Evolutionary conservation across 2,329 filamentous ascomycete genomes (phyloP).

Genomic region (Colletotrichum destructivum): DNA sequence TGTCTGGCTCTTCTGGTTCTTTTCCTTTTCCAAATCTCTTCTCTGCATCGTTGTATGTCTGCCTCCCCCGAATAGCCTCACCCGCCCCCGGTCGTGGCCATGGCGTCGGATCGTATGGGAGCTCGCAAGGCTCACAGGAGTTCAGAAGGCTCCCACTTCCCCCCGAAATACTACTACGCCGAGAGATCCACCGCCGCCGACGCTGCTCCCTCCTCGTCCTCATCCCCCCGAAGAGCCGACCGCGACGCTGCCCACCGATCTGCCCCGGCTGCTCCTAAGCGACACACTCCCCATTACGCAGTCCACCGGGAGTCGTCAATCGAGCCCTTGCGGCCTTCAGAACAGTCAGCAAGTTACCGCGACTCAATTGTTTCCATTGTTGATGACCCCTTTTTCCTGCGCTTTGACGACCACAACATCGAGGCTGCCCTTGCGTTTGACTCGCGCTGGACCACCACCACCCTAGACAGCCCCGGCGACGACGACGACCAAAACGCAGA

Average conservation of each 20-base stretch:
- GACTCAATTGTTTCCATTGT: conserved; percentile 68
- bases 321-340: conserved; percentile 47
- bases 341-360: conserved; percentile 51
- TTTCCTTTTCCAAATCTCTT: background rate
- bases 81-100: conserved; percentile 38
- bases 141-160: conserved; percentile 43
- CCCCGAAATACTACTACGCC: conserved; percentile 35
- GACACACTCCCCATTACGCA: conserved; percentile 41
- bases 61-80: conserved; percentile 24
- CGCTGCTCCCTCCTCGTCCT: conserved; percentile 20
- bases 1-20: conserved; percentile 8
- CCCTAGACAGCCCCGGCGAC: conserved; percentile 46
- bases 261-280: conserved; percentile 41
- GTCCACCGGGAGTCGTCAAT: conserved; percentile 42
- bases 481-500: conserved; percentile 35
- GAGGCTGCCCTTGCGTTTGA: conserved; percentile 48
- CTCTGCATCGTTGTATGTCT: conserved; percentile 25
- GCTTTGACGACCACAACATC: conserved; percentile 57
- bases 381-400: conserved; percentile 70
- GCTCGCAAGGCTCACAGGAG: conserved; percentile 44
- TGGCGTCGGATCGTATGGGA: conserved; percentile 42
- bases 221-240: conserved; percentile 40
- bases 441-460: conserved; percentile 43
- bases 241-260: conserved; percentile 43
- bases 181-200: conserved; percentile 14